Evolutionary conservation across 495 filamentous ascomycete species (phyloP).

Genomic region (Aspergillus heteromorphus): DNA sequence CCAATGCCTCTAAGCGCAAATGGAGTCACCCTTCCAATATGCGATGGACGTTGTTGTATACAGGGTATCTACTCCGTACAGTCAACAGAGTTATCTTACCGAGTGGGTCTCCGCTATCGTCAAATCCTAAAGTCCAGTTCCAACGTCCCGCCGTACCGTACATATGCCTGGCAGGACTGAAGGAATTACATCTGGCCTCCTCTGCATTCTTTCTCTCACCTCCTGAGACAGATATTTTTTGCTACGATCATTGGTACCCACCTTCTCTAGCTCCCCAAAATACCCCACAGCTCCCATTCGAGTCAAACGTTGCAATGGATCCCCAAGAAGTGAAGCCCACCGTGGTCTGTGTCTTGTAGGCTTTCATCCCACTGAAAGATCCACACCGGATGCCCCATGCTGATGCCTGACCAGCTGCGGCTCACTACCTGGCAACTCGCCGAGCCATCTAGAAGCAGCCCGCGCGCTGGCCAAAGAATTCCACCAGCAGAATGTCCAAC

Average conservation of each 20-base stretch:
- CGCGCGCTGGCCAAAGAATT: conserved; percentile 69
- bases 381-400: neutral
- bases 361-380: neutral
- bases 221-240: neutral
- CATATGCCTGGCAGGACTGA: too few relatives aligned
- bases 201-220: too few relatives aligned
- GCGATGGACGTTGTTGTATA: too few relatives aligned
- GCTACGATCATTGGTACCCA: neutral
- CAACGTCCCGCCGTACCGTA: too few relatives aligned
- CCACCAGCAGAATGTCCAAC: conserved; percentile 64
- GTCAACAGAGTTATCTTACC: too few relatives aligned
- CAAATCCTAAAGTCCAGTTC: too few relatives aligned
- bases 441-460: conserved; percentile 68
- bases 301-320: neutral
- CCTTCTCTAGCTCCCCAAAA: neutral
- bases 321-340: neutral
- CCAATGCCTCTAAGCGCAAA: too few relatives aligned
- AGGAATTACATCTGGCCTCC: too few relatives aligned
- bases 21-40: too few relatives aligned
- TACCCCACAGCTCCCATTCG: neutral
- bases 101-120: too few relatives aligned
- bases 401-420: neutral
- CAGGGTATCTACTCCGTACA: too few relatives aligned
- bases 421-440: conserved; percentile 14
- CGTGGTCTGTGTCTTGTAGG: neutral